A percentile compares a stretch with the other conserved stretches of the same genome.
Conservation (phyloP, 176 grass and related monocot species). For the Puya raimondii region DNA sequence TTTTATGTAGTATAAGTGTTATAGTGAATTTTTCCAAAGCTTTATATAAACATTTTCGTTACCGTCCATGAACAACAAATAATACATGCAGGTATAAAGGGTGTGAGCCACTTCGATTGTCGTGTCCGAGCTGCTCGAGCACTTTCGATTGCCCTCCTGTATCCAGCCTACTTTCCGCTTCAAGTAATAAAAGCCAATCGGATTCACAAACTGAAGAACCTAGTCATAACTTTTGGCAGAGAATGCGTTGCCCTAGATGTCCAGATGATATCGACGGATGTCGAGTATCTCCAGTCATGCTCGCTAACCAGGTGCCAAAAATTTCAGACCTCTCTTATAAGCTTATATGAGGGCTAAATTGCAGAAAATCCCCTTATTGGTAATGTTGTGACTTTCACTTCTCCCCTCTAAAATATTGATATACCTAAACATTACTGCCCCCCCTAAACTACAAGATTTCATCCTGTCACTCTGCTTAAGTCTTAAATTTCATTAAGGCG, state of each 20-base stretch:
- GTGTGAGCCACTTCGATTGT: constrained; percentile 72
- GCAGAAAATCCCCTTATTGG: too few relatives aligned
- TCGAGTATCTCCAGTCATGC: constrained; percentile 52
- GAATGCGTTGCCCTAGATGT: constrained; percentile 77
- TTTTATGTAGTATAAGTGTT: too few relatives aligned
- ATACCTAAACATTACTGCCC: too few relatives aligned
- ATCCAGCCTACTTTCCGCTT: constrained; percentile 60
- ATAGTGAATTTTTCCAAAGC: too few relatives aligned
- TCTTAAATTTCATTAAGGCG: too few relatives aligned
- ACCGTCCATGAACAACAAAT: background rate
- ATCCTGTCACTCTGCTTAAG: too few relatives aligned
- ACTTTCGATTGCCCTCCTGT: constrained; percentile 76
- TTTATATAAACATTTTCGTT: too few relatives aligned
- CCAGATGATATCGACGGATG: constrained; percentile 44
- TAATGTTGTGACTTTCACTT: too few relatives aligned
- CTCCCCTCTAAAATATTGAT: too few relatives aligned
- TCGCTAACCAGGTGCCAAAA: constrained; percentile 72
- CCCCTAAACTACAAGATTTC: too few relatives aligned
- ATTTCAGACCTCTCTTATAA: background rate
- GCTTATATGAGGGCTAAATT: too few relatives aligned
- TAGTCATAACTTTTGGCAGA: constrained; percentile 62
- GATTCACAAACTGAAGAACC: constrained; percentile 42
- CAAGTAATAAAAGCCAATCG: constrained; percentile 17
- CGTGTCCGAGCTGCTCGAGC: constrained; percentile 74
- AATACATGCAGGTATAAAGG: constrained; percentile 62